Percentiles rank a stretch among this genome's conserved stretches.
Evolutionary conservation across 2,329 filamentous ascomycete species (phyloP).

Genomic region (Ascochyta fabae): DNA sequence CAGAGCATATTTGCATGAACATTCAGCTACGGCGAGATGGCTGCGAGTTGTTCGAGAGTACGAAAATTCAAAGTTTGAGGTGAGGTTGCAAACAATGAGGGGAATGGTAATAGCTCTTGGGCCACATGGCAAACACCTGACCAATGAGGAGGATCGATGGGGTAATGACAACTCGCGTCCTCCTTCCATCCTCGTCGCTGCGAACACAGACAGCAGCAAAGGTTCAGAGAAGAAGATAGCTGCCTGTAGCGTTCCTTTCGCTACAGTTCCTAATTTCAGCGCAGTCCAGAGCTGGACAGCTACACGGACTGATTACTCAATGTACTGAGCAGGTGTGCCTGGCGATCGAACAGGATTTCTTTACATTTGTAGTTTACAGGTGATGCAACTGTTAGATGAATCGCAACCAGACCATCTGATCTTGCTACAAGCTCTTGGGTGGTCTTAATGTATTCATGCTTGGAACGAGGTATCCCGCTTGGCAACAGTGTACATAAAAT

Average conservation of each 20-base stretch:
- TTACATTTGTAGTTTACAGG: no score
- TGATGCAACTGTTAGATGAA: no score
- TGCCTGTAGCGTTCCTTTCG: not conserved
- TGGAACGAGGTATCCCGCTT: no score
- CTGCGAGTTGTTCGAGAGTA: not conserved
- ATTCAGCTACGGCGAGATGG: not conserved
- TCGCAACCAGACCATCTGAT: no score
- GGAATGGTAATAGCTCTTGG: slow-evolving; percentile 13
- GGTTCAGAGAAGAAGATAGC: not conserved
- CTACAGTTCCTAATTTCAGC: not conserved
- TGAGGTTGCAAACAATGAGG: slow-evolving; percentile 13
- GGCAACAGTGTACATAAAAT: no score
- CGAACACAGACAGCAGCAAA: not conserved
- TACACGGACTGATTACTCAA: no score
- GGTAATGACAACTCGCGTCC: slow-evolving; percentile 17
- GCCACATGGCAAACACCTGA: slow-evolving; percentile 13
- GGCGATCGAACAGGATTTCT: no score
- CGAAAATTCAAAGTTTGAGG: not conserved
- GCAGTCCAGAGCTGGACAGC: not conserved
- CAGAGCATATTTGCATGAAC: no score
- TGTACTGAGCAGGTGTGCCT: no score
- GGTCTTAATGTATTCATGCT: no score
- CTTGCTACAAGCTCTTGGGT: no score
- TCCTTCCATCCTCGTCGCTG: slow-evolving; percentile 5
- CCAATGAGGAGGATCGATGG: slow-evolving; percentile 18